Evolutionary conservation across 306 rosid genomes (phyloP), one percentile per base, ranked within the genome.

Genomic region (Inga oerstediana): DNA sequence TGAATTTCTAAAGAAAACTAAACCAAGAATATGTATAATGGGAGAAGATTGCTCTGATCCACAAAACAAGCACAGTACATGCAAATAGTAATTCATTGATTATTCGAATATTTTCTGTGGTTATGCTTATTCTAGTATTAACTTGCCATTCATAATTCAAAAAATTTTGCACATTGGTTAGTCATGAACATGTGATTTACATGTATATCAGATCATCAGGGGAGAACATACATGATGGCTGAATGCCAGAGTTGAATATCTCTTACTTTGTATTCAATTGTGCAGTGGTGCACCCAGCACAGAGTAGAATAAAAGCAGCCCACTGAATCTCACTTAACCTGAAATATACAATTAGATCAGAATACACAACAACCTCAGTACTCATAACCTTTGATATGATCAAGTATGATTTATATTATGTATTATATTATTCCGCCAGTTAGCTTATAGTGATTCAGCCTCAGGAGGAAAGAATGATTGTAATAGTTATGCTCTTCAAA

Each of bases 301-400:
- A 92, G 34, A 96, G 92, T 45, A 96, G 90, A 87, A 96, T 83
- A 91, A 94, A 96, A 82, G 99, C 99, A 16, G 98, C 99, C 98
- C 98, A 96, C 77, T 93, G 99, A 88, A 91, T 91, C 88, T 96
- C 93, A 77, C 97, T 96, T 88, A 96, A 89, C 94, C 98, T 96
- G 93, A 84, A 88, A 84, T 43, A 80, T 68, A 49, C n/a, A 72
- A 79, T 11, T 74, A 80, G 71, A 86, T 78, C 75, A 90, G 73
- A 76, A 78, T 39, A 37, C 45, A 45, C 16, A 76, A 75, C 58
- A 80, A 67, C 71, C 82, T 68, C 58, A 24, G 62, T 34, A 76
- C 75, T 51, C 83, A 79, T 72, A 9, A 61, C 52, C 43, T 64
- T 32, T 22, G 32, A 49, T 34, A 75, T 49, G 49, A 34, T 48